Base-by-base conservation (phyloP, 495 filamentous ascomycete genomes). In the Aspergillus saccharolyticus region DNA sequence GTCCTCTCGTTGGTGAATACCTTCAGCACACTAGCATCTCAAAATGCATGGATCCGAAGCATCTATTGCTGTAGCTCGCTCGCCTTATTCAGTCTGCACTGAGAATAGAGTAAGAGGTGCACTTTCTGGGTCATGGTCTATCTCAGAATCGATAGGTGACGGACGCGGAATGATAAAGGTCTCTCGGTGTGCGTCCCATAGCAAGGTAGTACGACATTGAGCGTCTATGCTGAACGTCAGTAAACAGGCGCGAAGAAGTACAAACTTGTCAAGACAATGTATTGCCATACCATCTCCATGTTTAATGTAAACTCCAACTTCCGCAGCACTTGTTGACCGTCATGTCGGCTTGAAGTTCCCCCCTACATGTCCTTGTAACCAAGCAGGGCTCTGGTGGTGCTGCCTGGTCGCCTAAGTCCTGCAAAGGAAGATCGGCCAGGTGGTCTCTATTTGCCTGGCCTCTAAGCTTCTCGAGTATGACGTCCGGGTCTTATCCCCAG, bases 1-100 rank as follows among this genome's bases (percentile, higher is more conserved):
- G 70, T 74, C 19, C 74, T 59, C 16, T 67, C 66, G 47, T 77
- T 77, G 1, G 74, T 66, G 20, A 77, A 75, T 3, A 77, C 68
- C 50, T 77, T 72, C 7, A 75, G 47, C 16, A 77, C 73, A 33
- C 68, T 73, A 19, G 22, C 57, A 33, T 77, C 73, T 43, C 70
- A 72, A 47, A 73, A 67, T 3, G 70, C 73, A 22, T 62, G 73
- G 39, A 77, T 63, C 8, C 54, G 64, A 0, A 77, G 64, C 0
- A 62, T 62, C 52, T 77, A 71, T 59, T 75, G 68, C 4, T 48
- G 25, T 25, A 69, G 62, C 10, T 58, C 53, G 62, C 10, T 58
- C 53, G 10, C 60, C 64, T 22, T 48, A 17, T 16, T 53, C 48
- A 18, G 68, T 59, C 6, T 45, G 19, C 21, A 46, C 63, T 0